Percentiles rank a stretch among this genome's conserved stretches.
These are phyloP conservation scores for Tetraselmis chui DNA, from an alignment of 139 green algal species.

Conservation along the genomic window DNA sequence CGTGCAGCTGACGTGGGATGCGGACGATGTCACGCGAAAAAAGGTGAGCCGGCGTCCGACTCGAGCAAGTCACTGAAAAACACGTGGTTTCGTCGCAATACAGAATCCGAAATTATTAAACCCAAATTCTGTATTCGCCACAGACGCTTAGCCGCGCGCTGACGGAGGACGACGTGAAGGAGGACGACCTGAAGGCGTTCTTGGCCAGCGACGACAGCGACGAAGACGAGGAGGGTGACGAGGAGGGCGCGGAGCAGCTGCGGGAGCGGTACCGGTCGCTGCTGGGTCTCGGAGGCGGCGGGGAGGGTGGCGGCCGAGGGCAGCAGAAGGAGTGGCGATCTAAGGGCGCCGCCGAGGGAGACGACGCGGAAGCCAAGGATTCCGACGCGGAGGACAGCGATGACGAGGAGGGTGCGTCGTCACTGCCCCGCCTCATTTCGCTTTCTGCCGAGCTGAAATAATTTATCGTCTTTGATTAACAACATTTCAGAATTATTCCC, in stretches of 20 bases:
- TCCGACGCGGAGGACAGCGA: constrained; percentile 8
- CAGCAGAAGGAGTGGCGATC: background rate
- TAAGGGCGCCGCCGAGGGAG: constrained; percentile 30
- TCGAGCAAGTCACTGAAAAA: too few species aligned
- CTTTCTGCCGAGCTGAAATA: too few species aligned
- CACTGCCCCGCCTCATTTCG: background rate
- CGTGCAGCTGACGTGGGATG: constrained; percentile 89
- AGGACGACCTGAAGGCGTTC: constrained; percentile 83
- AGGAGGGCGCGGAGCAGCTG: constrained; percentile 29
- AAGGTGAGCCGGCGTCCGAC: constrained; percentile 30
- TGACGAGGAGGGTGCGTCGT: constrained; percentile 6
- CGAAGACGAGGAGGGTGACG: constrained; percentile 9
- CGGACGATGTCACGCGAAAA: constrained; percentile 66
- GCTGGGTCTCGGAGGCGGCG: constrained; percentile 25
- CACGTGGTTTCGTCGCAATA: too few species aligned
- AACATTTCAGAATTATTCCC: too few species aligned
- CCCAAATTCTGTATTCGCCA: too few species aligned
- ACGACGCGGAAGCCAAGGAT: constrained; percentile 5
- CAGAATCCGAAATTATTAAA: too few species aligned
- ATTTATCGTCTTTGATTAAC: too few species aligned
- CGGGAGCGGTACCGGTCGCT: constrained; percentile 40
- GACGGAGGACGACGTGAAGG: constrained; percentile 73
- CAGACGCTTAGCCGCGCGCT: constrained; percentile 32
- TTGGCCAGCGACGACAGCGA: constrained; percentile 42
- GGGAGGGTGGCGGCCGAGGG: constrained; percentile 12